Percentiles rank a stretch among this genome's conserved stretches.
These are phyloP conservation scores for Agaricus bisporus DNA, from an alignment of 768 basidiomycete genomes.

Conservation along the genomic window DNA sequence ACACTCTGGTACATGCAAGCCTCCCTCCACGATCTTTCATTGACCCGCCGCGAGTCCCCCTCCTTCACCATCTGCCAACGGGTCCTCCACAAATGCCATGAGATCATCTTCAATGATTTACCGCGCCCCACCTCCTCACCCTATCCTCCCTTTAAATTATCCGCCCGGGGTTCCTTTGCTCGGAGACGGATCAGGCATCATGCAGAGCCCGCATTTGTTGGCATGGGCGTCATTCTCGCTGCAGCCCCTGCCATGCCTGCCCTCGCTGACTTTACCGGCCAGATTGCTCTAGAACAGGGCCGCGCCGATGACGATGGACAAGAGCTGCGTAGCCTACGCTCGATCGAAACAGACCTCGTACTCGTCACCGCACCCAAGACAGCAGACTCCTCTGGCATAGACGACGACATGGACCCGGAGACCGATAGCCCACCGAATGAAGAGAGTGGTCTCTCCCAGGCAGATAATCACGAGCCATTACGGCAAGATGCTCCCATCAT, in stretches of 20 bases:
- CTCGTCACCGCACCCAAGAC: neutral
- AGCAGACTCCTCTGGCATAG: slow-evolving; percentile 13
- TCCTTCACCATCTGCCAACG: slow-evolving; percentile 92
- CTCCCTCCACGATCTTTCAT: slow-evolving; percentile 74
- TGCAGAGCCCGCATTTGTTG: slow-evolving; percentile 71
- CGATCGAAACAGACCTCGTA: slow-evolving; percentile 39
- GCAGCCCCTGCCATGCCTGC: slow-evolving; percentile 71
- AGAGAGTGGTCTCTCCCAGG: slow-evolving; percentile 17
- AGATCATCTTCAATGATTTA: slow-evolving; percentile 91
- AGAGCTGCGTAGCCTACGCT: slow-evolving; percentile 43
- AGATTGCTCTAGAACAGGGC: slow-evolving; percentile 88
- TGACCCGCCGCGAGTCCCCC: slow-evolving; percentile 49
- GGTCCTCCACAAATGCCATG: slow-evolving; percentile 85
- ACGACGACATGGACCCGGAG: slow-evolving; percentile 2
- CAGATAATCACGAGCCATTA: slow-evolving; percentile 7
- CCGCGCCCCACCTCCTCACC: slow-evolving; percentile 61
- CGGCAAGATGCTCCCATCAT: slow-evolving; percentile 19
- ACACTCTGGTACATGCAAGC: slow-evolving; percentile 99
- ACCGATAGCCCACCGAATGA: slow-evolving; percentile 29
- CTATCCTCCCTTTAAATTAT: slow-evolving; percentile 54
- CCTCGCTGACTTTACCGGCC: slow-evolving; percentile 68
- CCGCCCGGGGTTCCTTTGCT: slow-evolving; percentile 32
- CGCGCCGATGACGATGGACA: slow-evolving; percentile 57
- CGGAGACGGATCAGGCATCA: slow-evolving; percentile 69
- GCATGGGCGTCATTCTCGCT: slow-evolving; percentile 77